Evolutionary conservation across 805 yeast genomes (phyloP).

Genomic region (Maudiozyma turicensis): DNA sequence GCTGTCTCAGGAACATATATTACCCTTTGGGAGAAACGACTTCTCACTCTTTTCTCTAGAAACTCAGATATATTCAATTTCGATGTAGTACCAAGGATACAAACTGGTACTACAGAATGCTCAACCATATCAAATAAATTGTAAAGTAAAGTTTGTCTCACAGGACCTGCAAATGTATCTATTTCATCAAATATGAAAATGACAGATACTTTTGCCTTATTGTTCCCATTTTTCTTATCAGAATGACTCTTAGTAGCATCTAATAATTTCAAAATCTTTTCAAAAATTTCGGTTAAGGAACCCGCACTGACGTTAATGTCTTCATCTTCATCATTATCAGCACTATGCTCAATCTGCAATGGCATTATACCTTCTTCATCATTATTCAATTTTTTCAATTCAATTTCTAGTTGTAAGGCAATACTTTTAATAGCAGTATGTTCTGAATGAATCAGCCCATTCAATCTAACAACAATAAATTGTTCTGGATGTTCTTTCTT

Average conservation of each 20-base stretch:
- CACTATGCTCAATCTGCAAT: not conserved
- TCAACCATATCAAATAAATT: constrained; percentile 84
- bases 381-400: constrained; percentile 27
- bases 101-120: constrained; percentile 55
- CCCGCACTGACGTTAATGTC: constrained; percentile 38
- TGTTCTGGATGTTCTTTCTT: constrained; percentile 33
- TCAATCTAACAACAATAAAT: constrained; percentile 53
- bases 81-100: constrained; percentile 73
- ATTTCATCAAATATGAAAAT: constrained; percentile 78
- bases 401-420: constrained; percentile 67
- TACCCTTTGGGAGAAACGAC: constrained; percentile 77
- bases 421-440: constrained; percentile 72
- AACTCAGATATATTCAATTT: constrained; percentile 68
- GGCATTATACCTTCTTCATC: constrained; percentile 3
- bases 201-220: constrained; percentile 42
- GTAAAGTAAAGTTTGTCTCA: constrained; percentile 76
- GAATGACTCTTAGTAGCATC: constrained; percentile 27
- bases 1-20: constrained; percentile 47
- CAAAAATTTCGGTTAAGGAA: constrained; percentile 51
- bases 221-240: constrained; percentile 10
- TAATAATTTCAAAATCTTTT: constrained; percentile 43
- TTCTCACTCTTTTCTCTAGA: constrained; percentile 83
- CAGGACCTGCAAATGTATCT: constrained; percentile 62
- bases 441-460: constrained; percentile 68
- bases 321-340: constrained; percentile 1